Evolutionary conservation across 345 rosid genomes (phyloP), one percentile per base, ranked within the genome.

Genomic region (Heritiera littoralis): DNA sequence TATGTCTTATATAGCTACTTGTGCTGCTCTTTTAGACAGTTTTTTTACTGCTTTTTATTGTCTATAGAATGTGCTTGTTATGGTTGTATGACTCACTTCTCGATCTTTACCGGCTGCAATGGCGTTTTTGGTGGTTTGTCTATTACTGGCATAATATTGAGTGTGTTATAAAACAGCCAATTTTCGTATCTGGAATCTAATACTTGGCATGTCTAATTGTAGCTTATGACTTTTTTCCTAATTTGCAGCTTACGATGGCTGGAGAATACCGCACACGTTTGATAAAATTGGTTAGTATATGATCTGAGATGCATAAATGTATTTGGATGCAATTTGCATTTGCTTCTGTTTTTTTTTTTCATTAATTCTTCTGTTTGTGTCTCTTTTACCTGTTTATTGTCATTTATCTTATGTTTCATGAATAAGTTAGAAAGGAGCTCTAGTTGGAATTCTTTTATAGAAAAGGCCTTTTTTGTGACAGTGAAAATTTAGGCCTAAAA

Each of bases 211-310:
- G 59, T 55, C 40, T 20, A 55, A 17, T 76, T 43, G 35, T 46
- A 56, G 40, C 70, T 77, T 35, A 18, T 77, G n/a, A 30, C 41
- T 49, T 51, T 43, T 20, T 54, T 1, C 55, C 32, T 65, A 15
- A 15, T 86, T 84, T 87, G 86, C 92, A 97, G 99, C 90, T 94
- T 65, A 92, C 93, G 20, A 86, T 94, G 89, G 87, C 92, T 2
- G 98, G 94, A 67, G 99, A 97, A 78, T 87, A 84, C 54, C 97
- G 97, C 20, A 76, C 84, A 67, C 98, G 98, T 66, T 90, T 97
- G 68, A 84, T 90, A 59, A 97, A 94, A 86, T 76, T 97, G 98
- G 99, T 97, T 18, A 85, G 94, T 92, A 60, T 28, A 77, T 71
- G 43, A 56, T 64, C 14, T 64, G 48, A 54, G 20, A 52, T n/a